Conservation (phyloP, 2,329 filamentous ascomycete species). For the Aspergillus chevalieri region DNA sequence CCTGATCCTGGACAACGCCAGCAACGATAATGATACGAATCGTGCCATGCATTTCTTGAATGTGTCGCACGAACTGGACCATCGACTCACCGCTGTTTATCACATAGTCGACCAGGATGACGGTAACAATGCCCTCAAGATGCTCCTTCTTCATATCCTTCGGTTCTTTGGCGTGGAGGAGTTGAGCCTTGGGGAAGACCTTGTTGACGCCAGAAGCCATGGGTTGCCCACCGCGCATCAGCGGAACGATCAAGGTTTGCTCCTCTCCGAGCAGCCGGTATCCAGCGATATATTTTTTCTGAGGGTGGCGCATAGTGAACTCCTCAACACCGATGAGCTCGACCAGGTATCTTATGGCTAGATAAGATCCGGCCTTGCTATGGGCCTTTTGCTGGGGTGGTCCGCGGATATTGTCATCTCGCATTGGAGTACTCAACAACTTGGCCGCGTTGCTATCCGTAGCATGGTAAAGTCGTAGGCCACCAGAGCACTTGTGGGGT, state of each 20-base stretch:
- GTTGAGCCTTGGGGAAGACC: conserved; percentile 47
- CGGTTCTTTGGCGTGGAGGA: conserved; percentile 41
- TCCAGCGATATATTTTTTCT: conserved; percentile 41
- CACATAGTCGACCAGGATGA: conserved; percentile 56
- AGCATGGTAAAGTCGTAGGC: conserved; percentile 37
- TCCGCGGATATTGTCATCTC: conserved; percentile 45
- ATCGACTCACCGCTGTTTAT: conserved; percentile 52
- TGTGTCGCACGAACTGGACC: conserved; percentile 42
- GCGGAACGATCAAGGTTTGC: conserved; percentile 49
- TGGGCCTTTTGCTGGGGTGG: conserved; percentile 47
- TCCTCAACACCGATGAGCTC: too few species aligned
- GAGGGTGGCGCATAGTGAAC: conserved; percentile 52
- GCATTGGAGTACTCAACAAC: conserved; percentile 50
- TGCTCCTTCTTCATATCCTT: conserved; percentile 41
- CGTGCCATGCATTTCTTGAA: conserved; percentile 35
- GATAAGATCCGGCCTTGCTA: conserved; percentile 45
- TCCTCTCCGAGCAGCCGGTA: conserved; percentile 44
- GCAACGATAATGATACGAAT: conserved; percentile 51
- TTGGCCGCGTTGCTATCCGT: conserved; percentile 41
- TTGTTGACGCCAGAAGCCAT: conserved; percentile 56
- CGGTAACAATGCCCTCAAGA: conserved; percentile 32
- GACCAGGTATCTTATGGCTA: conserved; percentile 46
- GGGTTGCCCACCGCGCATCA: conserved; percentile 60
- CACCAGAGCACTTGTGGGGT: neutral
- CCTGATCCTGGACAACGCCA: conserved; percentile 47